Evolutionary conservation across 2,329 filamentous ascomycete genomes (phyloP), one percentile per base, ranked within the genome.

Genomic region (Rosellinia necatrix): DNA sequence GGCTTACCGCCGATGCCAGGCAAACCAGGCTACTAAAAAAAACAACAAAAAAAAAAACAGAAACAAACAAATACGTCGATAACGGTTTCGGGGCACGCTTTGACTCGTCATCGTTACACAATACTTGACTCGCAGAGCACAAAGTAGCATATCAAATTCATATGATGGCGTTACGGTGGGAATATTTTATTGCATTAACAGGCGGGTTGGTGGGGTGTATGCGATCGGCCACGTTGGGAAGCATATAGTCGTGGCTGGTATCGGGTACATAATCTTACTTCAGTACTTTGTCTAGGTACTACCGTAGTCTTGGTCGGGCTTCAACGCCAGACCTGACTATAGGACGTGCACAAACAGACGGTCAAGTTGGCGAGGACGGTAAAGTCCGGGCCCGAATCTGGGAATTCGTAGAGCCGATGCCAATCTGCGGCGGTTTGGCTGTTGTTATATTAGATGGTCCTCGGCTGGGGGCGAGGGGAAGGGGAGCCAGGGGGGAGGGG

Each of bases 1-100:
- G 78, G 82, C 54, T 76, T 81, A 2, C 71, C 83, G 12, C 80
- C 80, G 46, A 81, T 84, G 81, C 81, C 81, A 3, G 81, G 81
- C 10, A 76, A 80, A 60, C 66, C 76, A n/a, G 81, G 81, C 32
- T 83, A 83, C 67, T 83, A 61, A 40, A n/a, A n/a, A n/a, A n/a
- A n/a, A n/a, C n/a, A n/a, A n/a, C n/a, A n/a, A n/a, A n/a, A n/a
- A n/a, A n/a, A n/a, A n/a, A n/a, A n/a, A n/a, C n/a, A n/a, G n/a
- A n/a, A n/a, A n/a, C n/a, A n/a, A n/a, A n/a, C n/a, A n/a, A 49
- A 27, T 7, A 25, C 24, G 4, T 19, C 15, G 8, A 7, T 25
- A 19, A 21, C 51, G 12, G 30, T 25, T 25, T 15, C 15, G n/a
- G 43, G 24, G 2, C 17, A 27, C 6, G 17, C 12, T 15, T 27